Base-by-base conservation (phyloP, 257 asterid genomes). In the Haberlea rhodopensis region DNA sequence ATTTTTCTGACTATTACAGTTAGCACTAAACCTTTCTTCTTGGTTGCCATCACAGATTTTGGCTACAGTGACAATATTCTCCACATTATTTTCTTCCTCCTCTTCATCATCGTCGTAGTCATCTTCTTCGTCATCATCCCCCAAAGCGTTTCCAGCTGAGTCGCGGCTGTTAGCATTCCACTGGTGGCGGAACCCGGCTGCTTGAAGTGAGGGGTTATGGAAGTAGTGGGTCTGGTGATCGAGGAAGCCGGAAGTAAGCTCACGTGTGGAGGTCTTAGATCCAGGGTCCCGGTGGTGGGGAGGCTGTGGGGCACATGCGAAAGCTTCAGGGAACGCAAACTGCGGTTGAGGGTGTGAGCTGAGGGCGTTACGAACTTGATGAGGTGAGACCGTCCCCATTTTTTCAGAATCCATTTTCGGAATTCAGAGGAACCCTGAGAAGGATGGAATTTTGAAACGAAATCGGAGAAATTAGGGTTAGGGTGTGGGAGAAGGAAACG, bases 401-500 rank as follows among this genome's bases (percentile, higher is more conserved):
- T 89, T 84, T 60, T 89, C 89, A 62, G 95, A 78, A 53, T 90
- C 81, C 95, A 87, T 89, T 68, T 29, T 66, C 8, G 69, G 72
- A 69, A 28, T 68, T 61, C 62, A 51, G 49, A 18, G 9, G 60
- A 55, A n/a, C n/a, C n/a, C n/a, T n/a, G n/a, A n/a, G n/a, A n/a
- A n/a, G n/a, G n/a, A n/a, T n/a, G n/a, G 32, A n/a, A 56, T 40
- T 22, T 13, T 24, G 34, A 24, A 13, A 1, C 21, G 24, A 49
- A 24, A 59, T 9, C 59, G 56, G 53, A 46, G 60, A 25, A 27
- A 18, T 24, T 69, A 58, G 20, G 57, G 69, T 60, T 24, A 53
- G 57, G 57, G 60, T 48, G 67, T 66, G 82, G 56, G 51, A 22
- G 2, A 32, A 24, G 19, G 37, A 26, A 29, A 66, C 82, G 82